Base-by-base conservation (phyloP, 371 early-diverging fungal species). In the Zychaea mexicana region DNA sequence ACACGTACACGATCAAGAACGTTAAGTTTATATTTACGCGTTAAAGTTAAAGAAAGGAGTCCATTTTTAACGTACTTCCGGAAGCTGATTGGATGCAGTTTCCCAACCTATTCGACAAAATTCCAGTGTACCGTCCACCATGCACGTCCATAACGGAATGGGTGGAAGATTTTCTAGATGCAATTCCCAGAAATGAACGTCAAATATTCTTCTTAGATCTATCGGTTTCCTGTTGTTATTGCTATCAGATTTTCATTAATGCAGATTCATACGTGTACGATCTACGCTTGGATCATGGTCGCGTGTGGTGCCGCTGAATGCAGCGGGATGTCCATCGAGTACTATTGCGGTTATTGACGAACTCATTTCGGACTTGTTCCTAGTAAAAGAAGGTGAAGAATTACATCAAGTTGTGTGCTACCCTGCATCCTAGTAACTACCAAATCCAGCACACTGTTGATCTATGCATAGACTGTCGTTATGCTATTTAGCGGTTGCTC, bases 91-190 rank as follows among this genome's bases (percentile, higher is more conserved):
- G n/a, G 22, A 47, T 22, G 49, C 49, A 10, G 49, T n/a, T 32
- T 60, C 69, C 77, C 77, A 76, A 38, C 53, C 69, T 47, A 73
- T 67, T 10, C 77, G 61, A 65, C 77, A 76, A 46, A 71, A 67
- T 33, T 73, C 73, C 5, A 73, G 59, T 2, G 77, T 62, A 6
- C 73, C 57, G 33, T 70, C 65, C 2, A 76, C 77, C 69, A 76
- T 76, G 47, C 69, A 66, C n/a, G 73, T 53, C 77, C 77, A 76
- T 39, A 70, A 32, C 19, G 77, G 77, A 28, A 68, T 61, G 4
- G 68, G 69, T 39, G 77, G 77, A 8, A 76, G 52, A 52, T 64
- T 66, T 32, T 72, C 76, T 76, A 62, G 1, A 42, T 38, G 17
- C 6, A 7, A 22, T 32, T 15, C 54, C 6, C 9, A 17, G n/a